Evolutionary conservation across 192 early-diverging fungal genomes (phyloP).

Genomic region (Coemansia sp.): DNA sequence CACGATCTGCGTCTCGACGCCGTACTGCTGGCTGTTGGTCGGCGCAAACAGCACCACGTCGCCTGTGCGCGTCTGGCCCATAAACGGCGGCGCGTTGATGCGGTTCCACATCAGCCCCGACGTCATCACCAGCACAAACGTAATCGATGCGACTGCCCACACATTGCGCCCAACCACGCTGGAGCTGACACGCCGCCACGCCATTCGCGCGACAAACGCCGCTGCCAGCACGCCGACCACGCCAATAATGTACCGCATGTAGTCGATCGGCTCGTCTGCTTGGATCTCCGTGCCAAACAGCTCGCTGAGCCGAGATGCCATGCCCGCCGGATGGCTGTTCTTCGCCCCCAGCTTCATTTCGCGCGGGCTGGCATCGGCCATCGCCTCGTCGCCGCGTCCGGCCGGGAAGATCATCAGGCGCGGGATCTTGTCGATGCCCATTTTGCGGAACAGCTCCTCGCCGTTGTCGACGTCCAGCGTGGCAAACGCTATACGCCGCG

Average conservation of each 20-base stretch:
- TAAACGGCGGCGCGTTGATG: slow-evolving; percentile 47
- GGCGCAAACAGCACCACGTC: slow-evolving; percentile 45
- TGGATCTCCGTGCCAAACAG: slow-evolving; percentile 34
- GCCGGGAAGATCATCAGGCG: slow-evolving; percentile 49
- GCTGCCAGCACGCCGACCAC: slow-evolving; percentile 8
- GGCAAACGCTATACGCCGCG: slow-evolving; percentile 28
- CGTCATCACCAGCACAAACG: slow-evolving; percentile 54
- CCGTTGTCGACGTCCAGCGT: slow-evolving; percentile 49
- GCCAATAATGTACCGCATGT: slow-evolving; percentile 21
- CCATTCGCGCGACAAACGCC: slow-evolving; percentile 14
- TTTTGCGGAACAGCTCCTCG: slow-evolving; percentile 48
- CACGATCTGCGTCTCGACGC: slow-evolving; percentile 54
- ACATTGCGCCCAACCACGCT: slow-evolving; percentile 32
- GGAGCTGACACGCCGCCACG: slow-evolving; percentile 27
- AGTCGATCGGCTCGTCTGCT: slow-evolving; percentile 33
- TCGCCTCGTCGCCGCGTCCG: slow-evolving; percentile 23
- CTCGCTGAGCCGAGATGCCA: slow-evolving; percentile 39
- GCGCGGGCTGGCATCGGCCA: slow-evolving; percentile 36
- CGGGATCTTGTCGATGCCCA: slow-evolving; percentile 50
- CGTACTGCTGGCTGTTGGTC: slow-evolving; percentile 45
- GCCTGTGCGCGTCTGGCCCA: slow-evolving; percentile 39
- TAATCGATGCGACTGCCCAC: slow-evolving; percentile 30
- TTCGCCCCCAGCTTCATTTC: slow-evolving; percentile 30
- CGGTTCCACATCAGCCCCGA: slow-evolving; percentile 55
- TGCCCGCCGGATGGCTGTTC: slow-evolving; percentile 19